These are phyloP conservation scores for Brassica cretica DNA, from an alignment of 345 rosid genomes.

Conservation along the genomic window DNA sequence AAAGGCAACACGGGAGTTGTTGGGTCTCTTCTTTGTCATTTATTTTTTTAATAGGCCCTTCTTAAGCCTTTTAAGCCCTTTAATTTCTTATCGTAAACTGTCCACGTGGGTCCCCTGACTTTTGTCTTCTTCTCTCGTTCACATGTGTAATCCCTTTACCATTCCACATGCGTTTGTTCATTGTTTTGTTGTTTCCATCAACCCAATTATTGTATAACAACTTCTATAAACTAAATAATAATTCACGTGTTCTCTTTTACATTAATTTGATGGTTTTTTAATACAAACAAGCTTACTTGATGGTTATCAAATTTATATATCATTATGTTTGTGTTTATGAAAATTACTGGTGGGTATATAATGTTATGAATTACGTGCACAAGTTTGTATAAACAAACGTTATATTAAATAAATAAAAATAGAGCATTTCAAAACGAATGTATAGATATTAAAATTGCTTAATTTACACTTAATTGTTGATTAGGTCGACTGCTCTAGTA, in stretches of 20 bases:
- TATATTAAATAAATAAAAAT: background rate
- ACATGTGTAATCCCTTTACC: slow-evolving; percentile 28
- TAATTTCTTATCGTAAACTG: slow-evolving; percentile 23
- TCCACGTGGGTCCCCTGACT: slow-evolving; percentile 40
- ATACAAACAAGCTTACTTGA: slow-evolving; percentile 3
- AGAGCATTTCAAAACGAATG: background rate
- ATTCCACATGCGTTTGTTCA: slow-evolving; percentile 38
- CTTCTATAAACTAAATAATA: background rate
- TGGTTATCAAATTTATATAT: slow-evolving; percentile 1
- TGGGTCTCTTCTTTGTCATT: slow-evolving; percentile 30
- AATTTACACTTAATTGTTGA: background rate
- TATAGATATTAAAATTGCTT: background rate
- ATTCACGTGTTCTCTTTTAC: background rate
- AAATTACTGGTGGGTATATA: too few species aligned
- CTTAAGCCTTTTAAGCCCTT: background rate
- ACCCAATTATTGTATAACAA: slow-evolving; percentile 15
- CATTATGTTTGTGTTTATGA: background rate
- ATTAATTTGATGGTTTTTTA: slow-evolving; percentile 4
- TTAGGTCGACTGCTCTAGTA: background rate
- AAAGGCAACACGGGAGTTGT: slow-evolving; percentile 30
- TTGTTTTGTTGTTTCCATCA: slow-evolving; percentile 17
- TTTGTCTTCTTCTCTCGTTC: slow-evolving; percentile 28
- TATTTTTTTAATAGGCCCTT: slow-evolving; percentile 7
- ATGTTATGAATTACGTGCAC: background rate
- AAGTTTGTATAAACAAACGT: background rate